Percentiles rank a stretch among this genome's conserved stretches.
These are phyloP conservation scores for Lolium rigidum DNA, from an alignment of 176 grass and related monocot genomes.

Conservation along the genomic window DNA sequence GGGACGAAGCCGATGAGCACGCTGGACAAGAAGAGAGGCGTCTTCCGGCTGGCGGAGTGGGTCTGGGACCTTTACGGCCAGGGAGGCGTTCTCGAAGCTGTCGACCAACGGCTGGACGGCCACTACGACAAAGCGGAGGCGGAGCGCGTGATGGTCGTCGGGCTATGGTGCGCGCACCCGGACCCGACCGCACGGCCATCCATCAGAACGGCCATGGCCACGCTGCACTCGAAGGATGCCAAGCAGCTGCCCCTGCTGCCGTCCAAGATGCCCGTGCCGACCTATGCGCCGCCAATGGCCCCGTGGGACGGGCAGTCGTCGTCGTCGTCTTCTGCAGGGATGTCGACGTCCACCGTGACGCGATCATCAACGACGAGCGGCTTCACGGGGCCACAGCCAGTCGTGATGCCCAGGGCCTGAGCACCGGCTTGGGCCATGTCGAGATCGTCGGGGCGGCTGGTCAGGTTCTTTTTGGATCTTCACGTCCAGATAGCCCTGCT, in stretches of 20 bases:
- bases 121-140: constrained; percentile 39
- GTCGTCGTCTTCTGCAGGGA: neutral
- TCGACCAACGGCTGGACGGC: constrained; percentile 44
- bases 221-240: constrained; percentile 41
- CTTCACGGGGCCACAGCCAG: neutral
- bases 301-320: neutral
- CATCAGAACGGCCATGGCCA: constrained; percentile 48
- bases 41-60: constrained; percentile 51
- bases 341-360: neutral
- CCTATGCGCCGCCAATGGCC: constrained; percentile 33
- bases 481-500: neutral
- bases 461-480: neutral
- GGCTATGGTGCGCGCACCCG: constrained; percentile 68
- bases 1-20: constrained; percentile 37
- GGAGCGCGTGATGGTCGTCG: constrained; percentile 52
- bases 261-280: constrained; percentile 62
- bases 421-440: neutral
- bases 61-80: constrained; percentile 58
- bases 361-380: neutral
- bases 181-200: constrained; percentile 47
- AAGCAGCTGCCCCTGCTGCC: constrained; percentile 44
- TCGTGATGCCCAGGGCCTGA: neutral
- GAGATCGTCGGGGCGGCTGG: neutral
- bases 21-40: neutral
- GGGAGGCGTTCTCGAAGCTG: constrained; percentile 24